Conservation (phyloP, 306 rosid genomes). For the Rosa chinensis region DNA sequence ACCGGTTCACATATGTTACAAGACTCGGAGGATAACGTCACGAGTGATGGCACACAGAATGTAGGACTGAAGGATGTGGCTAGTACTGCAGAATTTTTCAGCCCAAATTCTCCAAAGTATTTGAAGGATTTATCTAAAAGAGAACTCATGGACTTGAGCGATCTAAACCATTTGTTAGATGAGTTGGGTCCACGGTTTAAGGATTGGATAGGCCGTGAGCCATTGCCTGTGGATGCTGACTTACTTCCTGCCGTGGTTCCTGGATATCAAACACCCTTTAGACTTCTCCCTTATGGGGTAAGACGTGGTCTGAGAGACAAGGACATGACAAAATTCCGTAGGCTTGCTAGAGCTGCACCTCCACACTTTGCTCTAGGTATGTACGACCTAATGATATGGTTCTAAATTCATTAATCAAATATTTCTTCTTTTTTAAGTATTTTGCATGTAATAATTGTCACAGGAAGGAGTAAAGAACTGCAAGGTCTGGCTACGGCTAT, state of each 20-base stretch:
- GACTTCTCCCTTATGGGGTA: conserved; percentile 78
- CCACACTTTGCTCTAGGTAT: conserved; percentile 97
- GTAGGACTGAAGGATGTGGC: conserved; percentile 26
- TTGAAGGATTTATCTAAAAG: conserved; percentile 52
- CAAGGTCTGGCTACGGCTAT: conserved; percentile 91
- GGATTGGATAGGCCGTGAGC: conserved; percentile 90
- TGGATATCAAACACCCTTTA: conserved; percentile 68
- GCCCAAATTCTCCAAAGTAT: conserved; percentile 37
- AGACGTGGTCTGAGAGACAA: conserved; percentile 52
- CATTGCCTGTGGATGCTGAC: conserved; percentile 94
- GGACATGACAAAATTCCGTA: conserved; percentile 67
- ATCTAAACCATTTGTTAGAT: conserved; percentile 71
- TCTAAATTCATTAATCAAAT: conserved; percentile 23
- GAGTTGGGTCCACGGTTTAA: conserved; percentile 81
- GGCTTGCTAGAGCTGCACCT: conserved; percentile 70
- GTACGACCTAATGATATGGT: conserved; percentile 26
- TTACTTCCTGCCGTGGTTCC: conserved; percentile 64
- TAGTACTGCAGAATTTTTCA: conserved; percentile 30
- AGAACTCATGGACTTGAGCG: conserved; percentile 58
- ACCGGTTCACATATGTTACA: conserved; percentile 21
- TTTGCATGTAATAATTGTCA: conserved; percentile 24
- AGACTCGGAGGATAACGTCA: conserved; percentile 25
- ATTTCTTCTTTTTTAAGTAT: neutral
- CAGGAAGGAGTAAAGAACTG: conserved; percentile 86
- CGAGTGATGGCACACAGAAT: conserved; percentile 17